Evolutionary conservation across 192 early-diverging fungal genomes (phyloP).

Genomic region (Gryganskiella cystojenkinii): DNA sequence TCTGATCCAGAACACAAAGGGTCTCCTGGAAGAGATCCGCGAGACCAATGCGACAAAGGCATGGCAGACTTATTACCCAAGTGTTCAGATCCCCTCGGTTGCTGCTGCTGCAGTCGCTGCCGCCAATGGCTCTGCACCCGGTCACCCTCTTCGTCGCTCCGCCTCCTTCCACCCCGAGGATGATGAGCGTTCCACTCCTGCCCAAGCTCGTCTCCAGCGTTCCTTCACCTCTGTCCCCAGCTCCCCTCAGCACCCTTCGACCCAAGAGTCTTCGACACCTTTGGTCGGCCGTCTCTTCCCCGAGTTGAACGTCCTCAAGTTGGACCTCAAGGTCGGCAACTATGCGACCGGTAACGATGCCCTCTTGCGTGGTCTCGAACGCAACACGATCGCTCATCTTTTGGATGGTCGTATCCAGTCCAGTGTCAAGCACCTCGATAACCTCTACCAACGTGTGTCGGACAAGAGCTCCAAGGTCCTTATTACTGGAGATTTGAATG

Average conservation of each 20-base stretch:
- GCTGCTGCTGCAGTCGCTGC: conserved; percentile 22
- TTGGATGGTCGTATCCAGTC: conserved; percentile 77
- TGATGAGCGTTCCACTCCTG: conserved; percentile 23
- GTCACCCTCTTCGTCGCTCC: conserved; percentile 34
- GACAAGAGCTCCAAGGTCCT: conserved; percentile 95
- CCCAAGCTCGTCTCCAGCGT: conserved; percentile 46
- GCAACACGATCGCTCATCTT: conserved; percentile 76
- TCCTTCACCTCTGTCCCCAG: conserved; percentile 47
- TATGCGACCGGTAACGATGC: conserved; percentile 64
- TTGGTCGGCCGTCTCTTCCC: conserved; percentile 53
- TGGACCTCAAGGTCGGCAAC: conserved; percentile 77
- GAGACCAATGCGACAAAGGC: conserved; percentile 71
- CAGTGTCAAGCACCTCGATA: conserved; percentile 81
- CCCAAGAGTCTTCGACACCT: conserved; percentile 7
- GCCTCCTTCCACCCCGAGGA: conserved; percentile 47
- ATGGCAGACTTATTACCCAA: conserved; percentile 72
- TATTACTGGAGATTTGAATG: conserved; percentile 98
- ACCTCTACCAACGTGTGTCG: conserved; percentile 83
- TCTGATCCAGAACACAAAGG: conserved; percentile 71
- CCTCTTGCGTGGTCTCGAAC: conserved; percentile 71
- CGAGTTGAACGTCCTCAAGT: conserved; percentile 70
- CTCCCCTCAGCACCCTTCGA: conserved; percentile 28
- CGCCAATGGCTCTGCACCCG: conserved; percentile 25
- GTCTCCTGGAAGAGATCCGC: conserved; percentile 74
- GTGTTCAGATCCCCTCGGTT: conserved; percentile 35